Conservation (phyloP, 2,329 filamentous ascomycete genomes). For the Monilinia polystroma region DNA sequence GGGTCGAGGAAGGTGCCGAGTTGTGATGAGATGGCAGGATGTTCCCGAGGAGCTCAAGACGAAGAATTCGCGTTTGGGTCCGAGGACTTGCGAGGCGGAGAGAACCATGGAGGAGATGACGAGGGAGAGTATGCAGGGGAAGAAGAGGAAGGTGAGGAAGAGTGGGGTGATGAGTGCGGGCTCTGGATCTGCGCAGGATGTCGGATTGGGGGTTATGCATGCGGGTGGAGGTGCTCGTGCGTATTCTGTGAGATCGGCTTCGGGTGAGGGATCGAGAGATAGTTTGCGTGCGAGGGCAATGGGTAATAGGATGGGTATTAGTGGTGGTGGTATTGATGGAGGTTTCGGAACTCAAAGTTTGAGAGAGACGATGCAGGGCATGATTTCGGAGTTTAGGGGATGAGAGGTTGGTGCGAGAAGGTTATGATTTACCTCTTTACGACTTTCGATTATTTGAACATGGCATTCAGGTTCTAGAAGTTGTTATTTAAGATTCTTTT, state of each 20-base stretch:
- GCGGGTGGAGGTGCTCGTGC: background rate
- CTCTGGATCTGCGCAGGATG: background rate
- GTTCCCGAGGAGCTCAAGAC: background rate
- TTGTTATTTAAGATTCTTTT: background rate
- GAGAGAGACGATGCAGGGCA: background rate
- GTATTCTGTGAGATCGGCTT: background rate
- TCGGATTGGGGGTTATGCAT: background rate
- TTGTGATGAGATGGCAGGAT: slow-evolving; percentile 32
- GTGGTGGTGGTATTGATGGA: background rate
- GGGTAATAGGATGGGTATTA: background rate
- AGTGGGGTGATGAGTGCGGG: too few relatives aligned
- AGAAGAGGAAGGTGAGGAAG: background rate
- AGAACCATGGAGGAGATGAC: background rate
- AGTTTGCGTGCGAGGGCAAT: background rate
- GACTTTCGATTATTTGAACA: background rate
- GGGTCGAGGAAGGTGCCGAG: slow-evolving; percentile 31
- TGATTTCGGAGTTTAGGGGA: background rate
- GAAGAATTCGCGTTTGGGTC: background rate
- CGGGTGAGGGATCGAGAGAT: background rate
- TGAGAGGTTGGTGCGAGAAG: background rate
- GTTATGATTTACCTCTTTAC: background rate
- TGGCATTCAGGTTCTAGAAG: background rate
- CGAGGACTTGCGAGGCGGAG: background rate
- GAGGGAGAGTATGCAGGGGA: background rate
- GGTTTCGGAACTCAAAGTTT: too few relatives aligned